Conservation (phyloP, 306 rosid species). For the Sophora flavescens region DNA sequence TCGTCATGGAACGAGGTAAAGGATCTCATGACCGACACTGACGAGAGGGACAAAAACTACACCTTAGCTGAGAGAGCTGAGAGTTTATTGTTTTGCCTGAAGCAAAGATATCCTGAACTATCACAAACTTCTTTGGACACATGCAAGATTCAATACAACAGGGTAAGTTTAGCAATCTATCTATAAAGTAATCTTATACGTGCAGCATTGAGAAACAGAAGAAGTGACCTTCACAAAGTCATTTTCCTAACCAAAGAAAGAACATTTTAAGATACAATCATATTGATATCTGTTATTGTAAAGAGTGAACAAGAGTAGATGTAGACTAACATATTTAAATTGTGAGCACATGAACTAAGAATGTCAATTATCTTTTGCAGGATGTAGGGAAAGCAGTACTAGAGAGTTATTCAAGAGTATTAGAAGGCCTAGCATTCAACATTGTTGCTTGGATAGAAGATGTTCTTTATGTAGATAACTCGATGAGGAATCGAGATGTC, state of each 20-base stretch:
- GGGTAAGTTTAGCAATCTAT: conserved; percentile 52
- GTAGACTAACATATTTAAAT: background rate
- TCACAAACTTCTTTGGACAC: conserved; percentile 94
- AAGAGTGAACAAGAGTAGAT: conserved; percentile 3
- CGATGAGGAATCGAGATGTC: conserved; percentile 57
- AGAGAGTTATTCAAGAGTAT: conserved; percentile 80
- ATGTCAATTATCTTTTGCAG: conserved; percentile 49
- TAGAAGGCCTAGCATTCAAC: conserved; percentile 78
- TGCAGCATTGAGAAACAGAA: conserved; percentile 13
- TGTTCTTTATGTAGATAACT: conserved; percentile 61
- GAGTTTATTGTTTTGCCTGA: conserved; percentile 70
- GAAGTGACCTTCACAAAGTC: background rate
- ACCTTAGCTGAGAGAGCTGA: conserved; percentile 90
- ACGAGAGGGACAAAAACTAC: conserved; percentile 74
- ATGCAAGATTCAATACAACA: conserved; percentile 87
- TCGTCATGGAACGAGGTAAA: conserved; percentile 92
- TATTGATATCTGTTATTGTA: conserved; percentile 6
- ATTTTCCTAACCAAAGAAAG: background rate
- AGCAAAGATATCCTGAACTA: conserved; percentile 92
- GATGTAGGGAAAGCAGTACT: conserved; percentile 78
- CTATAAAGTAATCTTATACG: background rate
- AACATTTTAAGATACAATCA: background rate
- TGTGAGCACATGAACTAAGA: conserved; percentile 10
- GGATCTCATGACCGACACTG: conserved; percentile 78
- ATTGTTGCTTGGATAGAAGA: conserved; percentile 85